A percentile compares a stretch with the other conserved stretches of the same genome.
Conservation (phyloP, 2,329 filamentous ascomycete species). For the Microascus cirrosus region DNA sequence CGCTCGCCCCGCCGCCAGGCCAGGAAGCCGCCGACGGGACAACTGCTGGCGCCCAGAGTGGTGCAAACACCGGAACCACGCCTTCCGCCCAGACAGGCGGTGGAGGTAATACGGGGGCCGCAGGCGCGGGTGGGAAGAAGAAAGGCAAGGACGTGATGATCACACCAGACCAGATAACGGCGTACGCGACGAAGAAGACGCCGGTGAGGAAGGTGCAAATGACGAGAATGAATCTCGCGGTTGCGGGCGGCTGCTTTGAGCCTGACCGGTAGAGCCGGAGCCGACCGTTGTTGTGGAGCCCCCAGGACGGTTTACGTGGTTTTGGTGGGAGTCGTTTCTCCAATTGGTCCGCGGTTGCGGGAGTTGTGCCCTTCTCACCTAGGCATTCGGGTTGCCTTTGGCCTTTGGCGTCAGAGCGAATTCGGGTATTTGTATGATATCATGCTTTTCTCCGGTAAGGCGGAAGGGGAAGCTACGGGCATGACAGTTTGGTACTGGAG, state of each 20-base stretch:
- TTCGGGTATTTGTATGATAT: neutral
- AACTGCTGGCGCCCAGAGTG: conserved; percentile 14
- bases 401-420: neutral
- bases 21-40: conserved; percentile 27
- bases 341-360: neutral
- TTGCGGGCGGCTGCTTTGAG: conserved; percentile 67
- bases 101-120: conserved; percentile 15
- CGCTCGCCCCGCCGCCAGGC: conserved; percentile 25
- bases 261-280: conserved; percentile 31
- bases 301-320: neutral
- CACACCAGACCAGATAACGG: conserved; percentile 85
- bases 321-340: neutral
- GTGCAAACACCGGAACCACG: conserved; percentile 13
- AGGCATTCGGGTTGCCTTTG: neutral
- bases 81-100: neutral
- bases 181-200: conserved; percentile 92
- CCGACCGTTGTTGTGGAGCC: neutral
- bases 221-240: conserved; percentile 86
- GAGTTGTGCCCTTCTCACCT: neutral
- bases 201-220: conserved; percentile 90
- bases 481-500: neutral
- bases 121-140: conserved; percentile 44
- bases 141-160: conserved; percentile 84
- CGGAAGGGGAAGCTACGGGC: neutral
- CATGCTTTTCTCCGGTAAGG: neutral